Base-by-base conservation (phyloP, 2,329 filamentous ascomycete species). In the Penicillium capsulatum region DNA sequence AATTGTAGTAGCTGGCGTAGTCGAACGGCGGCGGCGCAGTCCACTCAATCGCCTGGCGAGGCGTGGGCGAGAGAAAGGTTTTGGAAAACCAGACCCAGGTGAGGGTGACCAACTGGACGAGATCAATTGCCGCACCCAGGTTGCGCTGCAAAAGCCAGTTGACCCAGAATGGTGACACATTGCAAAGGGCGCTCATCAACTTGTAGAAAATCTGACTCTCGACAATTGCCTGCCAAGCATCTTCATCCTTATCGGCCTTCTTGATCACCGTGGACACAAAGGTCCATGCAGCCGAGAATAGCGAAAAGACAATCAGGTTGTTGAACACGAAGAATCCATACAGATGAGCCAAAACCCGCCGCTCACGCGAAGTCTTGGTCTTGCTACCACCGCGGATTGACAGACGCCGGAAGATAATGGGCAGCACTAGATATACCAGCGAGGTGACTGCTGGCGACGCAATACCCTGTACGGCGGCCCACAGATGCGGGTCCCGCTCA, bases 281-380 rank as follows among this genome's bases (percentile, higher is more conserved):
- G 1, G 72, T 71, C 80, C 87, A 96, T 11, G 89, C 68, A 1
- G 86, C 81, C 31, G 86, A 87, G 65, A 97, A 97, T 10, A 95
- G 72, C 8, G 90, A 96, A 66, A 97, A 97, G 42, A 97, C 82
- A 51, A 98, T 72, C 39, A 98, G 67, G 60, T 97, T 97, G 76
- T 98, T 98, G 74, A 98, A 89, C 36, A 96, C 79, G 66, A 98
- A 98, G 70, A 98, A 98, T 13, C 86, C 78, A 67, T 94, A 98
- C 2, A 98, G 76, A 65, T 94, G 94, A 47, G 80, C 82, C 43
- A 92, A 76, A 36, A 98, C 92, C 63, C 97, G 91, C 19, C 88
- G 78, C 63, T 98, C 92, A 38, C 92, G 81, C 17, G 87, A 86
- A 0, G 87, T 94, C 68, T 97, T 98, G 33, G 88, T 94, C 50